A percentile compares a stretch with the other conserved stretches of the same genome.
Evolutionary conservation across 768 basidiomycete species (phyloP).

Genomic region (Exsudoporus frostii): DNA sequence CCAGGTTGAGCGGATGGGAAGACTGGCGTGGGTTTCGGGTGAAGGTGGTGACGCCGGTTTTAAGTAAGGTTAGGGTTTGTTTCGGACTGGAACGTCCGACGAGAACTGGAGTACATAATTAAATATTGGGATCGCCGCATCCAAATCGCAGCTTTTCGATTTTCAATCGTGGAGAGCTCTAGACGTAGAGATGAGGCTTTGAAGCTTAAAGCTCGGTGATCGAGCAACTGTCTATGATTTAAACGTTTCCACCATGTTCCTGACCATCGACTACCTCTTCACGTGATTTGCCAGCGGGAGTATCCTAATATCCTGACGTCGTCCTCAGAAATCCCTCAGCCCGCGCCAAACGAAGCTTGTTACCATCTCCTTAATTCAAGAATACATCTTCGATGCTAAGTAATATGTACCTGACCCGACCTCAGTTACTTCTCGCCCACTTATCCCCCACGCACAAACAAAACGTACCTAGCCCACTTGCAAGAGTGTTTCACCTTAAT

Average conservation of each 20-base stretch:
- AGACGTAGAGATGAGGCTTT: background rate
- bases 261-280: no score
- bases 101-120: no score
- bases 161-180: background rate
- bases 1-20: constrained; percentile 11
- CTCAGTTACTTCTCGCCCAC: background rate
- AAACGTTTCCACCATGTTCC: background rate
- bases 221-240: background rate
- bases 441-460: background rate
- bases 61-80: constrained; percentile 30
- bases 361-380: background rate
- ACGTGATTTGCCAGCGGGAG: no score
- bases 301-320: no score
- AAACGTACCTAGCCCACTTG: no score
- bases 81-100: constrained; percentile 1
- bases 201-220: no score
- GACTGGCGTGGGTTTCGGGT: background rate
- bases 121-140: no score
- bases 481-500: no score
- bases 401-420: background rate
- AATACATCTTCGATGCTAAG: no score
- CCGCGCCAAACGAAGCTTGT: no score
- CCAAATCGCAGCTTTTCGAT: background rate
- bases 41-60: background rate
- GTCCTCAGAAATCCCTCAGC: no score